phyloP scores from a whole-genome alignment of 257 asterid genomes.

The Nicotiana paniculata region DNA sequence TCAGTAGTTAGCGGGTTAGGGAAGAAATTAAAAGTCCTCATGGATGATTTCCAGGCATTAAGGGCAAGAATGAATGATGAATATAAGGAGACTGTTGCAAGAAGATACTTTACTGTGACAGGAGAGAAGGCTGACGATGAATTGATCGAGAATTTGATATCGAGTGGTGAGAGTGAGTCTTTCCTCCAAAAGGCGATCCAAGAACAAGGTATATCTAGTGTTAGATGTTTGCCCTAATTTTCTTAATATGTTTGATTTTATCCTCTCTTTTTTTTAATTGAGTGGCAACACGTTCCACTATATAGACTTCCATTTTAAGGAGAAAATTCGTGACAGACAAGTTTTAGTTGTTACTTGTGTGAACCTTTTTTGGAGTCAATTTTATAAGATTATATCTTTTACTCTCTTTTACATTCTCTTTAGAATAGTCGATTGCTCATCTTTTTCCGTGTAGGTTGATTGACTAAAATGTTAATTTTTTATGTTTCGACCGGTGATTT shows the following conservation, averaged over 20 bases:
- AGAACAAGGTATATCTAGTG: constrained; percentile 17
- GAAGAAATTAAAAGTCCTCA: constrained; percentile 29
- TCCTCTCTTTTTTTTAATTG: not conserved
- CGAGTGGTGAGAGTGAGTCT: constrained; percentile 42
- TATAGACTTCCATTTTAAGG: not conserved
- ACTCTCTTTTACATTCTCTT: not conserved
- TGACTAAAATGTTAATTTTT: not conserved
- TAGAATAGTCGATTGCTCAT: not conserved
- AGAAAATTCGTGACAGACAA: not conserved
- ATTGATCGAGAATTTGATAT: constrained; percentile 32
- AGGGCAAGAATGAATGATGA: constrained; percentile 34
- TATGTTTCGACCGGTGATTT: not conserved
- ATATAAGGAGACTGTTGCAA: constrained; percentile 36
- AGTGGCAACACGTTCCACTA: not conserved
- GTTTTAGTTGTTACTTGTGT: not conserved
- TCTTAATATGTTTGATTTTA: not conserved
- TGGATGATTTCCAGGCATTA: constrained; percentile 37
- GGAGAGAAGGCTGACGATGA: constrained; percentile 34
- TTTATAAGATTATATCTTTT: not conserved
- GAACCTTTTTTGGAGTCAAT: not conserved
- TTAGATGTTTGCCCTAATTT: not conserved
- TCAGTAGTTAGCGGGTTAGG: constrained; percentile 45
- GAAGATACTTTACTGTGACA: constrained; percentile 36
- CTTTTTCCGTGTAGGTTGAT: not conserved
- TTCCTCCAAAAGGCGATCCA: constrained; percentile 44